A percentile compares a stretch with the other conserved stretches of the same genome.
Conservation (phyloP, 2,329 filamentous ascomycete species). For the Phyllosticta capitalensis region DNA sequence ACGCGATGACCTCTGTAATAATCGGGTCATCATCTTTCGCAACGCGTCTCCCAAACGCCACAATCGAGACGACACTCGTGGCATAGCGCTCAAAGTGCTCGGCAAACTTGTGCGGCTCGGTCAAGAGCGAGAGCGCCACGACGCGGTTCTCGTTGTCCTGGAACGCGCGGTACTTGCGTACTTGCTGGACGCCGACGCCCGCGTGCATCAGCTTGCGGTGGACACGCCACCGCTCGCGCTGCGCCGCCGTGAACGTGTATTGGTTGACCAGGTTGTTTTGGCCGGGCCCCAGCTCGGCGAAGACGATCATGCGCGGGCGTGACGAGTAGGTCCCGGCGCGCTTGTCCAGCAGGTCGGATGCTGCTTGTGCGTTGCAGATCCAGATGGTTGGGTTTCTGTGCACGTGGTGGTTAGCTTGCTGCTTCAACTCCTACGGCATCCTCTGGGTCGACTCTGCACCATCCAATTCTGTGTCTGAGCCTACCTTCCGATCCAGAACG, state of each 20-base stretch:
- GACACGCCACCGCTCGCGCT: constrained; percentile 24
- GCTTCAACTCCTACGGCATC: too few relatives aligned
- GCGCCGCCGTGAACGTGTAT: constrained; percentile 21
- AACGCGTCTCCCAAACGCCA: constrained; percentile 48
- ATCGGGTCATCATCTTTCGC: constrained; percentile 44
- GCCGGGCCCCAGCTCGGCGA: constrained; percentile 28
- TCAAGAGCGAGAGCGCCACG: constrained; percentile 43
- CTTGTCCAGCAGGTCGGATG: constrained; percentile 46
- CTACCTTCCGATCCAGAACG: constrained; percentile 42
- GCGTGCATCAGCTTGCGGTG: constrained; percentile 26
- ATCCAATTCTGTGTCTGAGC: constrained; percentile 6
- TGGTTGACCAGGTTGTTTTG: constrained; percentile 29
- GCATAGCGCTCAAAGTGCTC: constrained; percentile 46
- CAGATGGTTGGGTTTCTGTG: constrained; percentile 27
- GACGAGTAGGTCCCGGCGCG: constrained; percentile 44
- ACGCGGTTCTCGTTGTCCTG: constrained; percentile 51
- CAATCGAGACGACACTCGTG: constrained; percentile 46
- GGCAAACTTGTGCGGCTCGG: constrained; percentile 38
- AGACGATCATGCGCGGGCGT: constrained; percentile 39
- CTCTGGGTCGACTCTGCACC: constrained; percentile 29
- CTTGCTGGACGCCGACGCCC: constrained; percentile 39
- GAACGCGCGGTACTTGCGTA: constrained; percentile 45
- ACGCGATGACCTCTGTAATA: constrained; percentile 49
- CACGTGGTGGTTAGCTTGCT: constrained; percentile 37
- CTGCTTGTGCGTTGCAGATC: constrained; percentile 38